Evolutionary conservation across 495 filamentous ascomycete species (phyloP).

Genomic region (Aeminium ludgeri): DNA sequence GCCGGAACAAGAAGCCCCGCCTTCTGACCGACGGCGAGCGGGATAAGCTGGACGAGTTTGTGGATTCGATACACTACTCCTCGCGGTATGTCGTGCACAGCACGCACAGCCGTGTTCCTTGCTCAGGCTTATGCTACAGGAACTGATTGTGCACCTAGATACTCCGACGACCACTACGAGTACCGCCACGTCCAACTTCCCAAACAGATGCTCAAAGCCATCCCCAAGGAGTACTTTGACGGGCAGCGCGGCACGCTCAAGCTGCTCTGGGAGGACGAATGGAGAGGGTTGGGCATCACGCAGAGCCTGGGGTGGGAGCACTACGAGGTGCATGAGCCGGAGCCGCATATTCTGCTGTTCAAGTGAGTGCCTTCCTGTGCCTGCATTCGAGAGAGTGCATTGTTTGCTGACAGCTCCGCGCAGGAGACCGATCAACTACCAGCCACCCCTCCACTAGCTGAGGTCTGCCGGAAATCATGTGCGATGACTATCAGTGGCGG

Average conservation of each 20-base stretch:
- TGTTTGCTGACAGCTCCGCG: neutral
- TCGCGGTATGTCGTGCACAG: constrained; percentile 64
- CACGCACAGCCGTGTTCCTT: no score
- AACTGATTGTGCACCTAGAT: constrained; percentile 32
- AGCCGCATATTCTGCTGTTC: constrained; percentile 95
- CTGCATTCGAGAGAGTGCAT: no score
- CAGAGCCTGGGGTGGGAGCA: constrained; percentile 99
- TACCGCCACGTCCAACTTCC: constrained; percentile 95
- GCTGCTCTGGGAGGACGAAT: constrained; percentile 94
- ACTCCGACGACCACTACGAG: constrained; percentile 75
- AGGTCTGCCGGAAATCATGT: no score
- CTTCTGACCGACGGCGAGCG: constrained; percentile 66
- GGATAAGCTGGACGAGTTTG: constrained; percentile 71
- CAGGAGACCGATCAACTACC: constrained; percentile 77
- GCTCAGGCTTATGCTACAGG: no score
- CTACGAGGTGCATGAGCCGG: constrained; percentile 96
- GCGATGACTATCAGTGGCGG: neutral
- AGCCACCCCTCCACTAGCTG: constrained; percentile 38
- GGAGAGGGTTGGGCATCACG: constrained; percentile 89
- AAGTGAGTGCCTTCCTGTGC: constrained; percentile 47
- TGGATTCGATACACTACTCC: constrained; percentile 88
- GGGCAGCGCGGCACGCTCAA: constrained; percentile 80
- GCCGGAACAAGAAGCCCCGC: constrained; percentile 72
- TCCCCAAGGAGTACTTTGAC: constrained; percentile 92
- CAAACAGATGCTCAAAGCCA: constrained; percentile 93